Conservation (phyloP, 768 basidiomycete species). For the Pholiota molesta region DNA sequence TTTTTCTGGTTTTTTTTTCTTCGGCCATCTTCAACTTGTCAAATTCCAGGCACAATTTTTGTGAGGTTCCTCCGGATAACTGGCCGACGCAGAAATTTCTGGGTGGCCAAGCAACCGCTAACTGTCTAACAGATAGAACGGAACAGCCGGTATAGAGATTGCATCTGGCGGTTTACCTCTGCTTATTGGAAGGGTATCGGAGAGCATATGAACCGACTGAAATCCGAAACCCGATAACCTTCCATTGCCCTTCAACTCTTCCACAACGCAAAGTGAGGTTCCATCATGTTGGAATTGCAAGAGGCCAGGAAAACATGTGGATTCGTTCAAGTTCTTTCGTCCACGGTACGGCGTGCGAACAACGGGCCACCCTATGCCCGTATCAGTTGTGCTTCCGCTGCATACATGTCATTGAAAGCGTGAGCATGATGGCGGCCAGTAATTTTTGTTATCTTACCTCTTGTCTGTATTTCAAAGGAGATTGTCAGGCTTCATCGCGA, state of each 20-base stretch:
- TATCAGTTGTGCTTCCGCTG: background rate
- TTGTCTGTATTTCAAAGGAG: background rate
- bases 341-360: background rate
- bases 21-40: background rate
- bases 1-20: background rate
- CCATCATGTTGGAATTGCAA: background rate
- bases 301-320: background rate
- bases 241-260: background rate
- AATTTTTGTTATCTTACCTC: background rate
- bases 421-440: background rate
- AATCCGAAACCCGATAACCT: conserved; percentile 4
- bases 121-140: background rate
- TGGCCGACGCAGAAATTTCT: background rate
- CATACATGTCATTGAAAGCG: background rate
- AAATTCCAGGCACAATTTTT: background rate
- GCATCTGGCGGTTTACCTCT: background rate
- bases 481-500: background rate
- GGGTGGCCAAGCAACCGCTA: background rate
- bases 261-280: background rate
- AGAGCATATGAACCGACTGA: background rate
- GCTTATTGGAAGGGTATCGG: background rate
- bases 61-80: background rate
- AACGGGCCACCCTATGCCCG: background rate
- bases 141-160: background rate
- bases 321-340: background rate